Conservation (phyloP, 176 grass and related monocot species). For the Zea mays region Zm-B73-REFERENCE-NAM-5.0 NC_050103.1:172349501-172350000, state of each 20-base stretch:
- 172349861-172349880: no score
- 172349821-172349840: no score
- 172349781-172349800: not conserved
- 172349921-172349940: no score
- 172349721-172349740: not conserved
- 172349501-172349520: conserved; percentile 10
- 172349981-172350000: not conserved
- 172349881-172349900: no score
- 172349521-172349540: not conserved
- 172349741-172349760: not conserved
- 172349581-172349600: conserved; percentile 41
- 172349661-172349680: conserved; percentile 40
- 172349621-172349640: conserved; percentile 44
- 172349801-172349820: no score
- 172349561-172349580: not conserved
- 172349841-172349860: no score
- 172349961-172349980: not conserved
- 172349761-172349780: not conserved
- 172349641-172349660: conserved; percentile 62
- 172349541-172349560: not conserved
- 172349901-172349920: no score
- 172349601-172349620: conserved; percentile 43
- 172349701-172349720: no score
- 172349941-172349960: no score
- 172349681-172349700: conserved; percentile 18